Base-by-base conservation (phyloP, 2,329 filamentous ascomycete genomes). In the Penicillium griseofulvum region DNA sequence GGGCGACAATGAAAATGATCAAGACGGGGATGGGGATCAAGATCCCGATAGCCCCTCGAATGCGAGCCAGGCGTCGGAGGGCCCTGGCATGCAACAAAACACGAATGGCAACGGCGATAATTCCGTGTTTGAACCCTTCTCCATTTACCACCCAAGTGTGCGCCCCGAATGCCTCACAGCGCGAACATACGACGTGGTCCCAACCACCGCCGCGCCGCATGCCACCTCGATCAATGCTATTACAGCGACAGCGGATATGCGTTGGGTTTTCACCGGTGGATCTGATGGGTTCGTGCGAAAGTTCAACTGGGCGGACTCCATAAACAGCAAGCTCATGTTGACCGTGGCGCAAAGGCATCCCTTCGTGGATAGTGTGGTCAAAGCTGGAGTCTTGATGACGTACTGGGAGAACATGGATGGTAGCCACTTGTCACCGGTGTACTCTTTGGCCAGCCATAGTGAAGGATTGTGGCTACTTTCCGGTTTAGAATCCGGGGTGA, bases 321-420 rank as follows among this genome's bases (percentile, higher is more conserved):
- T 95, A 63, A 99, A 99, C 70, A 91, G 91, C 61, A 97, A 96
- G 75, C 84, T 94, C 33, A 87, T 93, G 57, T 79, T 99, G 65
- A 99, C 94, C 0, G 94, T 99, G 6, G 94, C 94, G 31, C 94
- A 99, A 76, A 83, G 90, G 46, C 94, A 99, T 70, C 94, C 94
- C 0, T 99, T 97, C 67, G 94, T 99, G 38, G 94, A 99, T 71
- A 96, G 90, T 65, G 94, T 99, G 41, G 90, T 91, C 53, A 99
- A 99, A 74, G 92, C 93, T 2, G 94, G 92, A 1, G 90, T 96
- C 6, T 77, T 97, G 47, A 87, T 97, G 83, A 96, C 90, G 49
- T 99, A 99, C 73, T 99, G 94, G 94, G 94, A 97, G 73, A 99
- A 97, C 67, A 92, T 97, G 71, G 93, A 99, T 69, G 84, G 85